Evolutionary conservation across 768 basidiomycete species (phyloP).

Genomic region (Austroboletus eburneus): DNA sequence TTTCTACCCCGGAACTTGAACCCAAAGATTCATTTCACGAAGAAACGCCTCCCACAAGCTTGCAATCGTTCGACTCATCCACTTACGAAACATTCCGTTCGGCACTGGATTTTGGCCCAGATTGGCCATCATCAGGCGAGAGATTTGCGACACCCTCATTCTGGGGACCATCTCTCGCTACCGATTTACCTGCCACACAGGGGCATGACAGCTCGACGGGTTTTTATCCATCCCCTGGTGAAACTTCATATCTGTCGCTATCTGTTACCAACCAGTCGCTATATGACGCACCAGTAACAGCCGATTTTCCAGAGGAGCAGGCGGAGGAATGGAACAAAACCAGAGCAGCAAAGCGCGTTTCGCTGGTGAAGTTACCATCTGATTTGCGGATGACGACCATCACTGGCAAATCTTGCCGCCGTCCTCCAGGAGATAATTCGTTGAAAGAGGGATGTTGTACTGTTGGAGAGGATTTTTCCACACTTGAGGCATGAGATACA

Average conservation of each 20-base stretch:
- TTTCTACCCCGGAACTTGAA: slow-evolving; percentile 30
- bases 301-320: slow-evolving; percentile 54
- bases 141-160: slow-evolving; percentile 33
- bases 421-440: neutral
- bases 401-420: slow-evolving; percentile 13
- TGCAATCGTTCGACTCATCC: slow-evolving; percentile 41
- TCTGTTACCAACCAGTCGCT: slow-evolving; percentile 18
- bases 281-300: slow-evolving; percentile 30
- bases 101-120: slow-evolving; percentile 52
- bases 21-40: slow-evolving; percentile 12
- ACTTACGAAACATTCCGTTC: slow-evolving; percentile 63
- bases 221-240: slow-evolving; percentile 30
- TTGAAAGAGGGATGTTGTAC: slow-evolving; percentile 9
- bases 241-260: slow-evolving; percentile 21
- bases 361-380: slow-evolving; percentile 70
- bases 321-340: slow-evolving; percentile 91
- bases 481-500: neutral
- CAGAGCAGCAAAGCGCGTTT: slow-evolving; percentile 79
- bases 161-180: slow-evolving; percentile 27
- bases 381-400: slow-evolving; percentile 33
- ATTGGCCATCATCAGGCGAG: slow-evolving; percentile 44
- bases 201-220: slow-evolving; percentile 29
- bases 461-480: slow-evolving; percentile 4
- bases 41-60: slow-evolving; percentile 7
- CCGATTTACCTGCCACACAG: slow-evolving; percentile 34